Percentiles rank a stretch among this genome's conserved stretches.
These are phyloP conservation scores for Vicia sativa DNA, from an alignment of 306 rosid genomes.

Conservation along the genomic window DNA sequence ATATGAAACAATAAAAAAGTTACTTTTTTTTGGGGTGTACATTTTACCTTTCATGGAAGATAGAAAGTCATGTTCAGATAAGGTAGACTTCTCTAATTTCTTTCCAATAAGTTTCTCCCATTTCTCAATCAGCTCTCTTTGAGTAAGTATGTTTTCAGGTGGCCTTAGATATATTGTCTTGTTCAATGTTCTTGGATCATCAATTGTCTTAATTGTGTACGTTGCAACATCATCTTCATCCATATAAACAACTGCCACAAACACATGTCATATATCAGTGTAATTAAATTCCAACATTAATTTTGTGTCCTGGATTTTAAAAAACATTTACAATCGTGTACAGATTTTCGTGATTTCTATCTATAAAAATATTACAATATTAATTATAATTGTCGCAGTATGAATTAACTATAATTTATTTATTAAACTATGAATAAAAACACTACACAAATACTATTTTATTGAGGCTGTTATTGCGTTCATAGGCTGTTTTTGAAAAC, in stretches of 20 bases:
- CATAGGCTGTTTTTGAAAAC: too few relatives aligned
- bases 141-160: slow-evolving; percentile 69
- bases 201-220: slow-evolving; percentile 73
- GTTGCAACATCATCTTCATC: slow-evolving; percentile 76
- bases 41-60: slow-evolving; percentile 62
- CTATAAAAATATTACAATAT: too few relatives aligned
- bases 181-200: slow-evolving; percentile 79
- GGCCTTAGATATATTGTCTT: slow-evolving; percentile 81
- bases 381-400: too few relatives aligned
- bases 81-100: slow-evolving; percentile 47
- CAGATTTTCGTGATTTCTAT: too few relatives aligned
- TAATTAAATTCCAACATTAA: background rate
- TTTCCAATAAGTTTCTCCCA: slow-evolving; percentile 75
- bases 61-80: slow-evolving; percentile 64
- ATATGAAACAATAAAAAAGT: background rate
- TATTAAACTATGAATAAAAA: too few relatives aligned
- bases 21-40: background rate
- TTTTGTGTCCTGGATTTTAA: background rate
- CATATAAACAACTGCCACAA: slow-evolving; percentile 50
- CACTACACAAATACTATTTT: too few relatives aligned
- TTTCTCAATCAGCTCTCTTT: slow-evolving; percentile 56
- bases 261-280: background rate
- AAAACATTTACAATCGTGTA: too few relatives aligned
- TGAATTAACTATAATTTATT: too few relatives aligned
- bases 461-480: too few relatives aligned